phyloP scores from a whole-genome alignment of 768 basidiomycete genomes.

The Leccinum subgranulosum region DNA sequence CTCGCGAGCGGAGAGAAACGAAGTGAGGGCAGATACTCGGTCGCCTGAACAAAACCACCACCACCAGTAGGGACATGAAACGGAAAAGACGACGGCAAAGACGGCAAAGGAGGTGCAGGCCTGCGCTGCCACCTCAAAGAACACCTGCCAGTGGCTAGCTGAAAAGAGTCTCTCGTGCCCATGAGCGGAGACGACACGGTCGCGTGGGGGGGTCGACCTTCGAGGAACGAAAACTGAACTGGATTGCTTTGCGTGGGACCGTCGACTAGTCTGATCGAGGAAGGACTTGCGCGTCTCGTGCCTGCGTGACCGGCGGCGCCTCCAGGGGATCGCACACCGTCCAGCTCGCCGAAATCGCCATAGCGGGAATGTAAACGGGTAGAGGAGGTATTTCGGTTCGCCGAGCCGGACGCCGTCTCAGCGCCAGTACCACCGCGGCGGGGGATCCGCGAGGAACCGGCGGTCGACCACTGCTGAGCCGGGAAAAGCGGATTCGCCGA shows the following conservation, averaged over 20 bases:
- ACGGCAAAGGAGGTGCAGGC: constrained; percentile 20
- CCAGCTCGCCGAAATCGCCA: constrained; percentile 8
- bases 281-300: constrained; percentile 14
- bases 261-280: constrained; percentile 27
- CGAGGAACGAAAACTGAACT: constrained; percentile 24
- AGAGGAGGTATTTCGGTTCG: constrained; percentile 1
- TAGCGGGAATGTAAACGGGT: not conserved
- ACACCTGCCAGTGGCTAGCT: constrained; percentile 14
- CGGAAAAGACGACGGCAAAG: constrained; percentile 16
- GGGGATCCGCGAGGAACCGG: not conserved
- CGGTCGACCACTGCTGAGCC: not conserved
- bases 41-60: not conserved
- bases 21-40: constrained; percentile 15
- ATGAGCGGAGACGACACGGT: constrained; percentile 19
- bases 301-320: not conserved
- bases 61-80: not conserved
- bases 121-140: constrained; percentile 12
- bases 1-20: constrained; percentile 19
- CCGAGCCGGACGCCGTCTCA: no score
- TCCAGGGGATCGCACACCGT: not conserved
- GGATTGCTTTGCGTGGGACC: constrained; percentile 9
- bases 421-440: not conserved
- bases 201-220: constrained; percentile 19
- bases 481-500: not conserved
- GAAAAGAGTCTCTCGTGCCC: constrained; percentile 29